These are phyloP conservation scores for Penicillium vulpinum DNA, from an alignment of 2,329 filamentous ascomycete genomes.

Conservation along the genomic window DNA sequence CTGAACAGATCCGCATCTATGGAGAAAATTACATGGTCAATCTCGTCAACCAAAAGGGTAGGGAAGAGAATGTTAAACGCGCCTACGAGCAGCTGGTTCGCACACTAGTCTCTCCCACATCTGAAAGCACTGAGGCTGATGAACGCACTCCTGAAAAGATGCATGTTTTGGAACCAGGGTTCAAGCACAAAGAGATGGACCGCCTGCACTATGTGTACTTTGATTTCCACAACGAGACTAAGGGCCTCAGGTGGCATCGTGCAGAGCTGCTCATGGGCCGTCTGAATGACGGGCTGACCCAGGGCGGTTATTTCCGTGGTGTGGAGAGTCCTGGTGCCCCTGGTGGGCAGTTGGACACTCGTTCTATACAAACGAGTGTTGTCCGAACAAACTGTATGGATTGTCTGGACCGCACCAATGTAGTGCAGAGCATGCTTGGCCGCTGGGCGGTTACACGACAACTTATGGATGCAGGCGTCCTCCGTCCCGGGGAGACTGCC, in stretches of 20 bases:
- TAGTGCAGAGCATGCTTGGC: constrained; percentile 95
- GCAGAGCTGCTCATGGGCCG: constrained; percentile 83
- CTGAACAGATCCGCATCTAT: constrained; percentile 89
- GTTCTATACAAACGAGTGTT: constrained; percentile 80
- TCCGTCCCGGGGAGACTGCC: constrained; percentile 73
- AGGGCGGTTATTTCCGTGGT: constrained; percentile 89
- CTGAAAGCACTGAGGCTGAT: constrained; percentile 67
- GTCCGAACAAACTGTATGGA: constrained; percentile 99
- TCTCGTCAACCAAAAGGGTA: constrained; percentile 91
- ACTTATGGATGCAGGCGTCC: constrained; percentile 78
- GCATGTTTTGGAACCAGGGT: constrained; percentile 67
- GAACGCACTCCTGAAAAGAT: constrained; percentile 74
- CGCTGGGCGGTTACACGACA: constrained; percentile 86
- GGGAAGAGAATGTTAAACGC: constrained; percentile 84
- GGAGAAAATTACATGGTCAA: constrained; percentile 98
- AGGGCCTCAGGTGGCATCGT: constrained; percentile 89
- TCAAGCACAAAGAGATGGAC: constrained; percentile 68
- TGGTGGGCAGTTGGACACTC: constrained; percentile 73
- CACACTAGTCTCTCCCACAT: constrained; percentile 67
- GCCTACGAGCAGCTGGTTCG: constrained; percentile 91
- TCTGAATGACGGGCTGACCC: constrained; percentile 71
- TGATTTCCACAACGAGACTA: constrained; percentile 97
- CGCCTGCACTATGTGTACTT: constrained; percentile 96
- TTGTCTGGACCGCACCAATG: constrained; percentile 94
- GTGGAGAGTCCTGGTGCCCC: constrained; percentile 75